Conservation (phyloP, 2,329 filamentous ascomycete species). For the Fusarium duplospermum region DNA sequence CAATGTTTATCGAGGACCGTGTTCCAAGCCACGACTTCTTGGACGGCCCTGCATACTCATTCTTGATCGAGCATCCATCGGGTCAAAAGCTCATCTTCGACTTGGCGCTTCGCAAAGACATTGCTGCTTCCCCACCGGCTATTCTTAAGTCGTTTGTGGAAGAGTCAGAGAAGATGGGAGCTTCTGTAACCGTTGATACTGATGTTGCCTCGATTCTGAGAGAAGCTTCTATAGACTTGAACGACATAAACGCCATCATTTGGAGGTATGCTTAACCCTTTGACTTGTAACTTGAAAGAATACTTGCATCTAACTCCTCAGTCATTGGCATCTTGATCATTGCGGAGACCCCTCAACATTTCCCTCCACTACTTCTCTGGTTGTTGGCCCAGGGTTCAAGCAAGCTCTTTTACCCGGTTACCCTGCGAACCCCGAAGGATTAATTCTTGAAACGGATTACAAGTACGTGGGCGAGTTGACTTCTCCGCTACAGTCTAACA, state of each 20-base stretch:
- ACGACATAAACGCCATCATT: conserved; percentile 18
- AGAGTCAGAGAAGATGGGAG: background rate
- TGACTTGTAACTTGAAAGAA: background rate
- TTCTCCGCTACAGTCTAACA: accelerated
- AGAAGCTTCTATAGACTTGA: background rate
- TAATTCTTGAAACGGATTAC: conserved; percentile 23
- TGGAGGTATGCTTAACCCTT: conserved; percentile 19
- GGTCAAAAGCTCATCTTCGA: conserved; percentile 24
- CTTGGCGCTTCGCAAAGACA: conserved; percentile 15
- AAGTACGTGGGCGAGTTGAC: background rate
- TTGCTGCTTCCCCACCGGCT: conserved; percentile 9
- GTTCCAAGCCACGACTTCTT: background rate
- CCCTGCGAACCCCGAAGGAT: background rate
- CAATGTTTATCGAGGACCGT: background rate
- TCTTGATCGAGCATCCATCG: conserved; percentile 13
- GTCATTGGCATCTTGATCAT: conserved; percentile 32
- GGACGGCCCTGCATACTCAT: conserved; percentile 3
- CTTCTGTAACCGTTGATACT: background rate
- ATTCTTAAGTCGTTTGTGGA: background rate
- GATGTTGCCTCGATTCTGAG: conserved; percentile 23
- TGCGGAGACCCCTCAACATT: conserved; percentile 27
- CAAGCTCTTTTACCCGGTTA: conserved; percentile 28
- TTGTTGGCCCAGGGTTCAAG: conserved; percentile 30
- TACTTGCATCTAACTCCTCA: background rate
- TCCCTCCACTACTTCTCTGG: conserved; percentile 14